phyloP scores from a whole-genome alignment of 2,329 filamentous ascomycete genomes.

The Diaporthe humulicola region DNA sequence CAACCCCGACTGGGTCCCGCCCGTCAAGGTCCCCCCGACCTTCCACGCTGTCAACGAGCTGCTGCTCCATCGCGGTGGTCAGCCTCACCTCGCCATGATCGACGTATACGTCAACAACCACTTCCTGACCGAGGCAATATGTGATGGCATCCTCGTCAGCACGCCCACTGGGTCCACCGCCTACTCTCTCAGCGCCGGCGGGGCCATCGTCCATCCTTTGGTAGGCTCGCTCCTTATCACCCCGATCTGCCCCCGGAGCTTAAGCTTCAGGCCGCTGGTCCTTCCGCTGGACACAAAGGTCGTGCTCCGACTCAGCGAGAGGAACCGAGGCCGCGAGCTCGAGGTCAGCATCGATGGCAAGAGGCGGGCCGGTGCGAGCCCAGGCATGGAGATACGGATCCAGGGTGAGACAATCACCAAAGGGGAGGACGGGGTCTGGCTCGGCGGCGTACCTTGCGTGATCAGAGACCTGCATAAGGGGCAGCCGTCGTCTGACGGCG shows the following conservation, averaged over 20 bases:
- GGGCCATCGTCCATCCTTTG: conserved; percentile 93
- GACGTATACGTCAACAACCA: conserved; percentile 91
- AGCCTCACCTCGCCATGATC: conserved; percentile 91
- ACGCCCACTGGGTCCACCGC: conserved; percentile 96
- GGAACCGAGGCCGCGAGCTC: conserved; percentile 81
- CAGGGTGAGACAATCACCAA: conserved; percentile 83
- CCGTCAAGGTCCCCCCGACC: conserved; percentile 51
- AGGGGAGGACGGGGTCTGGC: conserved; percentile 61
- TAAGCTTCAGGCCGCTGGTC: conserved; percentile 93
- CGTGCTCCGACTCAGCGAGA: conserved; percentile 83
- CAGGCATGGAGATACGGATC: conserved; percentile 90
- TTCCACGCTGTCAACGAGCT: conserved; percentile 93
- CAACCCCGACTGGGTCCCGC: conserved; percentile 35
- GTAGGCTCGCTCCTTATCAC: conserved; percentile 91
- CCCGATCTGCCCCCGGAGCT: conserved; percentile 91
- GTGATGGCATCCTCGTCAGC: conserved; percentile 93
- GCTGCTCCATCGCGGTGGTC: conserved; percentile 89
- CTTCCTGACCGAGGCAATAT: conserved; percentile 93
- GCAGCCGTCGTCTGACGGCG: conserved; percentile 33
- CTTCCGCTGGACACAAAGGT: conserved; percentile 89
- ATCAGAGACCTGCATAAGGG: conserved; percentile 72
- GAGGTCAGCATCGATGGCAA: conserved; percentile 86
- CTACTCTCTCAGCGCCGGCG: conserved; percentile 93
- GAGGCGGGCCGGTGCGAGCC: conserved; percentile 74
- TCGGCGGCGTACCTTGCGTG: conserved; percentile 91